Percentiles rank a stretch among this genome's conserved stretches.
These are phyloP conservation scores for Exophiala spinifera DNA, from an alignment of 2,329 filamentous ascomycete species.

Conservation along the genomic window DNA sequence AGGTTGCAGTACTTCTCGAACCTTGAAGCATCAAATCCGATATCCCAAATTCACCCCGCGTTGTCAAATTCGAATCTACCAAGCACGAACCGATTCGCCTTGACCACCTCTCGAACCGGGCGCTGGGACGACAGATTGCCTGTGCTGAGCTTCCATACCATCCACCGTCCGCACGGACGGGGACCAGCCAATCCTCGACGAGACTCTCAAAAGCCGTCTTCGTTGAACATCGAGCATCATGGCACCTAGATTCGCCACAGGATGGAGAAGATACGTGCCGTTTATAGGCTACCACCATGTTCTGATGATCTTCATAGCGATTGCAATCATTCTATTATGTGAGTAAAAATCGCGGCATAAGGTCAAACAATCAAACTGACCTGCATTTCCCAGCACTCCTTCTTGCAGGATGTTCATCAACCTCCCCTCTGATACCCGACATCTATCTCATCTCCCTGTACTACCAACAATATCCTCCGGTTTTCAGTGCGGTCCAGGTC, in stretches of 20 bases:
- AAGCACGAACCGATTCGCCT: conserved; percentile 4
- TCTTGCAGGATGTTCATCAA: conserved; percentile 93
- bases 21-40: not conserved
- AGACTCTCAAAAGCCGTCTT: not conserved
- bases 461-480: conserved; percentile 81
- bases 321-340: conserved; percentile 94
- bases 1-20: not conserved
- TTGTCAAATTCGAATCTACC: no score
- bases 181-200: not conserved
- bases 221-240: conserved; percentile 14
- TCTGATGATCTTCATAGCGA: conserved; percentile 92
- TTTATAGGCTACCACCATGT: conserved; percentile 74
- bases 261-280: conserved; percentile 52
- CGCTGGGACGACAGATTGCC: conserved; percentile 9
- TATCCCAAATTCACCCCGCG: not conserved
- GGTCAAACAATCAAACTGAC: not conserved
- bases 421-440: conserved; percentile 86
- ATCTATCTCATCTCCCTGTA: conserved; percentile 99
- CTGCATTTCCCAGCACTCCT: conserved; percentile 64
- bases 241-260: conserved; percentile 33
- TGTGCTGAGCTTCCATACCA: conserved; percentile 22
- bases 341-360: conserved; percentile 42
- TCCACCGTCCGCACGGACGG: conserved; percentile 26
- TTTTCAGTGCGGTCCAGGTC: conserved; percentile 81
- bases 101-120: conserved; percentile 14